These are phyloP conservation scores for Diutina ranongensis DNA, from an alignment of 1,139 yeast species.

Conservation along the genomic window DNA sequence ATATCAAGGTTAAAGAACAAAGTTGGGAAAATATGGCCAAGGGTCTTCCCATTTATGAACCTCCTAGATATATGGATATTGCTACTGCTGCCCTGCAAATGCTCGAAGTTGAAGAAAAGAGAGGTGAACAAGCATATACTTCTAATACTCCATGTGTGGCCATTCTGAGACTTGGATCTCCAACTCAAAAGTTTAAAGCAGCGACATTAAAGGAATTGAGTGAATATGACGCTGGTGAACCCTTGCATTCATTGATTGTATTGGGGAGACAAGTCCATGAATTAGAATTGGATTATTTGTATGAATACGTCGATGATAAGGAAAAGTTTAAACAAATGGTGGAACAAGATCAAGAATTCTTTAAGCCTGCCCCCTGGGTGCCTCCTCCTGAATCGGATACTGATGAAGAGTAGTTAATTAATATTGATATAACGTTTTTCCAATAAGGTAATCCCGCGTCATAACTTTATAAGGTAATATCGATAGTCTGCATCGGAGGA, in stretches of 20 bases:
- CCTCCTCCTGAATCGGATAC: slow-evolving; percentile 15
- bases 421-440: no score
- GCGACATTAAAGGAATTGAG: slow-evolving; percentile 69
- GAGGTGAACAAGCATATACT: slow-evolving; percentile 69
- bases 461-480: no score
- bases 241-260: slow-evolving; percentile 82
- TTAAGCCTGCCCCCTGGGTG: slow-evolving; percentile 48
- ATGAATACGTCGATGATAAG: slow-evolving; percentile 62
- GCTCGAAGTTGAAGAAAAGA: slow-evolving; percentile 70
- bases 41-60: slow-evolving; percentile 86
- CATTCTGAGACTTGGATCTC: slow-evolving; percentile 82
- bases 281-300: slow-evolving; percentile 74
- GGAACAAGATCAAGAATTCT: slow-evolving; percentile 59
- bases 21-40: slow-evolving; percentile 90
- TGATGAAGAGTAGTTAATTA: not conserved
- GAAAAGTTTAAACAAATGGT: slow-evolving; percentile 51
- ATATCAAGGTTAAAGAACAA: slow-evolving; percentile 94
- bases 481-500: no score
- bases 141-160: slow-evolving; percentile 89
- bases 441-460: no score
- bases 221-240: slow-evolving; percentile 84
- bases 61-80: slow-evolving; percentile 93
- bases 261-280: slow-evolving; percentile 93
- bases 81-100: slow-evolving; percentile 82
- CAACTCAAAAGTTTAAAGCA: slow-evolving; percentile 71